These are phyloP conservation scores for Actinomucor elegans DNA, from an alignment of 371 early-diverging fungal species.

Conservation along the genomic window DNA sequence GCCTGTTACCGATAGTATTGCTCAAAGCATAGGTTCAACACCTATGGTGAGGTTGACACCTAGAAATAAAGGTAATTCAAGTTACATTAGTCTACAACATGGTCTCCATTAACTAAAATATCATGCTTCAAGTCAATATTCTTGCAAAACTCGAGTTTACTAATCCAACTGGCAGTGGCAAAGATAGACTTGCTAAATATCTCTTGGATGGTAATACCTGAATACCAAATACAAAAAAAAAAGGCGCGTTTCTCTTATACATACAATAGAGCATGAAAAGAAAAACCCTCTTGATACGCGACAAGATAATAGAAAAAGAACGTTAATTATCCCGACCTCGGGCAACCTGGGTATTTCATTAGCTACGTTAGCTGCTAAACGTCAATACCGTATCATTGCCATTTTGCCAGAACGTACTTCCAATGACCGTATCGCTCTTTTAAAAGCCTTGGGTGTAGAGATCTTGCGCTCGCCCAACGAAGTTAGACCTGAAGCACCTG, in stretches of 20 bases:
- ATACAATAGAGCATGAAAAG: constrained; percentile 10
- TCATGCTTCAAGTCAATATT: constrained; percentile 42
- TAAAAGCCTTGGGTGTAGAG: constrained; percentile 77
- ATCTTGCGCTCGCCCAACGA: constrained; percentile 77
- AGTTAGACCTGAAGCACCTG: constrained; percentile 70
- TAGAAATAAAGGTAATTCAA: constrained; percentile 34
- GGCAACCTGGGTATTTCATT: constrained; percentile 65
- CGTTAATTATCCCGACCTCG: constrained; percentile 71
- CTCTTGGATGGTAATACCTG: constrained; percentile 42
- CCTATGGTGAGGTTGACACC: constrained; percentile 31
- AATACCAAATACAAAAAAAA: neutral
- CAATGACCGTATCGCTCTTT: constrained; percentile 66
- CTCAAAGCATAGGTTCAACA: constrained; percentile 37
- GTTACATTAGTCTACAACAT: too few relatives aligned
- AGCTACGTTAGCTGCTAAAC: constrained; percentile 47
- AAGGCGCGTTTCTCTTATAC: neutral
- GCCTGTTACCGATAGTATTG: constrained; percentile 24
- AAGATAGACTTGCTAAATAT: constrained; percentile 73
- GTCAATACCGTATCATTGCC: constrained; percentile 56
- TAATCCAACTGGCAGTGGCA: constrained; percentile 75
- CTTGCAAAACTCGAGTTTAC: constrained; percentile 74
- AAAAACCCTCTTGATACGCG: constrained; percentile 12
- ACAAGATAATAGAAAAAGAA: constrained; percentile 29
- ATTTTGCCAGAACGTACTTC: constrained; percentile 76
- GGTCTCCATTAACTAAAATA: too few relatives aligned